Conservation (phyloP, 2,329 filamentous ascomycete species). For the Biscogniauxia marginata region DNA sequence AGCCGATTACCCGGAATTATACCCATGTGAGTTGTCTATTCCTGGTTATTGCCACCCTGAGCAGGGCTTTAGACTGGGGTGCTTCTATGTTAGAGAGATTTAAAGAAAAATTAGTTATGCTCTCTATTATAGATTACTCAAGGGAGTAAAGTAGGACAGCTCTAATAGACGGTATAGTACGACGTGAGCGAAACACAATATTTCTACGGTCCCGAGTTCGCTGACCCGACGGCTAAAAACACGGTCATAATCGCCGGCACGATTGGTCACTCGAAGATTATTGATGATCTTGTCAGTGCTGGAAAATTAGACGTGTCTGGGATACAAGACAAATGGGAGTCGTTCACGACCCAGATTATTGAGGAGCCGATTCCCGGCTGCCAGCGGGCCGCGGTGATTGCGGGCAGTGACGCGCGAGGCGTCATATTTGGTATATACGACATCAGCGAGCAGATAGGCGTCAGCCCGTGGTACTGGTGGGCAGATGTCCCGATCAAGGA, state of each 20-base stretch:
- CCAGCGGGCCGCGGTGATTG: constrained; percentile 62
- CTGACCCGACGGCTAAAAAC: constrained; percentile 40
- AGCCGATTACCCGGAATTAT: constrained; percentile 45
- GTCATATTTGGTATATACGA: constrained; percentile 72
- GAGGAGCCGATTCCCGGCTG: constrained; percentile 56
- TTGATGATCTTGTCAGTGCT: constrained; percentile 55
- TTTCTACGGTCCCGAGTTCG: constrained; percentile 46
- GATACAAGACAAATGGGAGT: constrained; percentile 67
- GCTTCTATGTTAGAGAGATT: too few species aligned
- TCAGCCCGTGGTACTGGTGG: constrained; percentile 70
- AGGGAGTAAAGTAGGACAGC: too few species aligned
- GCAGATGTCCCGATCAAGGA: constrained; percentile 58
- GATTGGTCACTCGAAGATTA: constrained; percentile 60
- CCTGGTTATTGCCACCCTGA: background rate
- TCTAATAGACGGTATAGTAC: constrained; percentile 34
- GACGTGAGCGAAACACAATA: constrained; percentile 39
- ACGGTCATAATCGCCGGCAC: constrained; percentile 68
- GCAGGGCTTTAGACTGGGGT: background rate
- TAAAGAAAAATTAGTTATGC: background rate
- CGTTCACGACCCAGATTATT: constrained; percentile 61
- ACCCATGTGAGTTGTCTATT: constrained; percentile 39
- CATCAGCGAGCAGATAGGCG: constrained; percentile 70
- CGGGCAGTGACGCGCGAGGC: constrained; percentile 56
- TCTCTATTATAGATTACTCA: background rate
- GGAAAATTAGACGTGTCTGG: constrained; percentile 57